A percentile compares a stretch with the other conserved stretches of the same genome.
These are phyloP conservation scores for Leccinum subgranulosum DNA, from an alignment of 768 basidiomycete species.

Conservation along the genomic window DNA sequence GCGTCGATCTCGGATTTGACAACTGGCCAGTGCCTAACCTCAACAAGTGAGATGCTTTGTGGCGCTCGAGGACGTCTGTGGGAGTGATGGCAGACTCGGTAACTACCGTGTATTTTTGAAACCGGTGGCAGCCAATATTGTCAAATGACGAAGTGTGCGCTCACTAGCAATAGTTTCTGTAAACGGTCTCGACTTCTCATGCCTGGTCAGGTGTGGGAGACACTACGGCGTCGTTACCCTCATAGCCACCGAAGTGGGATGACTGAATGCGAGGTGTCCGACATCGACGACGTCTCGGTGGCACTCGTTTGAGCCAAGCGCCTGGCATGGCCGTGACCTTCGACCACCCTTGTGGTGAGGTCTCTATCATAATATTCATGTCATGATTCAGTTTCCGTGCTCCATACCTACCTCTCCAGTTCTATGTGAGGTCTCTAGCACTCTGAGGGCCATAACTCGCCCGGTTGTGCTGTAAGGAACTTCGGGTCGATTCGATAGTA, in stretches of 20 bases:
- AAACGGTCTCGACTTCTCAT: neutral
- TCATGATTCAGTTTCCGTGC: constrained; percentile 1
- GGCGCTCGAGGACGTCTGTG: neutral
- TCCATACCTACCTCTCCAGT: neutral
- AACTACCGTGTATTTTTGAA: neutral
- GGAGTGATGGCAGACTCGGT: neutral
- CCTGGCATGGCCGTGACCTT: neutral
- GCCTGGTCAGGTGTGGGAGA: constrained; percentile 1
- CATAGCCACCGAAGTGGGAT: neutral
- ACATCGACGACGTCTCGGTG: neutral
- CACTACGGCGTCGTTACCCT: neutral
- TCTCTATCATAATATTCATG: neutral
- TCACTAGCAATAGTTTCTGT: neutral
- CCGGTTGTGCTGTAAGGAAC: neutral
- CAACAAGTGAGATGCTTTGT: constrained; percentile 4
- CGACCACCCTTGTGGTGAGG: constrained; percentile 1
- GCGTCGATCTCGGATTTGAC: constrained; percentile 69
- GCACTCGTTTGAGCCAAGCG: constrained; percentile 1
- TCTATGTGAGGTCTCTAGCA: neutral
- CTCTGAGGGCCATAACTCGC: neutral
- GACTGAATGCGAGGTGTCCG: neutral
- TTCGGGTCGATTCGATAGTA: no score
- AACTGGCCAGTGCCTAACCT: constrained; percentile 42
- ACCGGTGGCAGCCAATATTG: neutral
- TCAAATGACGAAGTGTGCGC: neutral